Conservation (phyloP, 768 basidiomycete species). For the Lactarius pseudohatsudake region DNA sequence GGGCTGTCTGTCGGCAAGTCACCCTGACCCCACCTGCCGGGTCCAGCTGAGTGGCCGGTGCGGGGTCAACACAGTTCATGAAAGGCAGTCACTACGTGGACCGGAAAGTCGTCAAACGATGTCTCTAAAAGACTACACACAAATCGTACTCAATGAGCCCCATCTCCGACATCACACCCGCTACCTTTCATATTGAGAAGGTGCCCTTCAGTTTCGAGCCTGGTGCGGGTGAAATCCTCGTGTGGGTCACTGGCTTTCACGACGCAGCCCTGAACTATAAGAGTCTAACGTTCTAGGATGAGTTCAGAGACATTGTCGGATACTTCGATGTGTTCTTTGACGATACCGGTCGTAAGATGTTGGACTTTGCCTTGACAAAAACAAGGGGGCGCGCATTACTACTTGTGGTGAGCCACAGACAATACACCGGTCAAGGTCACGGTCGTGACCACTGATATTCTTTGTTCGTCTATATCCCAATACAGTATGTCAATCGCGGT, state of each 20-base stretch:
- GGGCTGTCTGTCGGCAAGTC: too few relatives aligned
- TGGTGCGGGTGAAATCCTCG: conserved; percentile 54
- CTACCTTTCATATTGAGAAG: conserved; percentile 65
- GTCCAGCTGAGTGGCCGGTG: too few relatives aligned
- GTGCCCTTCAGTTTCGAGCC: conserved; percentile 55
- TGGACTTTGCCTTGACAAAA: conserved; percentile 77
- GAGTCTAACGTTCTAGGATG: conserved; percentile 61
- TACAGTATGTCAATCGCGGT: conserved; percentile 55
- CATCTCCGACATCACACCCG: conserved; percentile 64
- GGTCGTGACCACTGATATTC: not conserved
- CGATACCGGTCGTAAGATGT: conserved; percentile 77
- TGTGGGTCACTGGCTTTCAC: conserved; percentile 74
- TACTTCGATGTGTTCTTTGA: conserved; percentile 83
- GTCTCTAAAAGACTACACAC: conserved; percentile 45
- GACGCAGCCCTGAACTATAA: conserved; percentile 88
- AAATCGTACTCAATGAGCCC: conserved; percentile 73
- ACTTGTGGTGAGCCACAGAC: conserved; percentile 63
- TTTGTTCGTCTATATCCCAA: conserved; percentile 69
- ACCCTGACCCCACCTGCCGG: too few relatives aligned
- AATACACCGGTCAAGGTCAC: not conserved
- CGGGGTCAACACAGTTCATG: too few relatives aligned
- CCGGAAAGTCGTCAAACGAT: not conserved
- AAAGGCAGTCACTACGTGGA: not conserved
- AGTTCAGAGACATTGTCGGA: conserved; percentile 63
- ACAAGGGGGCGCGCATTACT: conserved; percentile 72